A percentile compares a stretch with the other conserved stretches of the same genome.
phyloP scores from a whole-genome alignment of 2,329 filamentous ascomycete species.

The Emergomyces africanus region DNA sequence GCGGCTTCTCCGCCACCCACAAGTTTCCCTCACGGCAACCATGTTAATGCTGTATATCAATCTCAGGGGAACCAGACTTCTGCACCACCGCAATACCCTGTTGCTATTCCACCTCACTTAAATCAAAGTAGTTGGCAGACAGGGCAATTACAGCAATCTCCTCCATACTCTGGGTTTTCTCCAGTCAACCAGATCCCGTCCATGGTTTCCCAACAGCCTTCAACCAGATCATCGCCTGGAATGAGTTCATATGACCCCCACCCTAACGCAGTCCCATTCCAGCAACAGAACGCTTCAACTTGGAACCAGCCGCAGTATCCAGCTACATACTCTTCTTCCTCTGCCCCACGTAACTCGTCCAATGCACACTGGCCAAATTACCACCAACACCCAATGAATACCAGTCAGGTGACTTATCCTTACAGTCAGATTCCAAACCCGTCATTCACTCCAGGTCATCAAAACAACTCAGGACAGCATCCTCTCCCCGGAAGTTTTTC shows the following conservation, averaged over 20 bases:
- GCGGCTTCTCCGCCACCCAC: slow-evolving; percentile 18
- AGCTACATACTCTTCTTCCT: slow-evolving; percentile 12
- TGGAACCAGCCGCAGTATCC: slow-evolving; percentile 25
- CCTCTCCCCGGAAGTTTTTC: slow-evolving; percentile 75
- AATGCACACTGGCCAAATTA: slow-evolving; percentile 28
- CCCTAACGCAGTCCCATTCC: slow-evolving; percentile 21
- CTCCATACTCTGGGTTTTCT: slow-evolving; percentile 26
- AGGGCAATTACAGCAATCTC: slow-evolving; percentile 21
- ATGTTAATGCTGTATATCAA: slow-evolving; percentile 21
- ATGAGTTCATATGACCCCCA: slow-evolving; percentile 25
- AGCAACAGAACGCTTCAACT: slow-evolving; percentile 17
- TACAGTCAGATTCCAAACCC: slow-evolving; percentile 68
- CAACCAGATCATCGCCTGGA: slow-evolving; percentile 25
- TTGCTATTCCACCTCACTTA: slow-evolving; percentile 24
- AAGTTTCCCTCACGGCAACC: slow-evolving; percentile 18
- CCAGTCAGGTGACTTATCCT: slow-evolving; percentile 47
- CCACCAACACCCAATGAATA: slow-evolving; percentile 22
- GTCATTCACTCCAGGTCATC: slow-evolving; percentile 42
- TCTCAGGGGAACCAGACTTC: slow-evolving; percentile 20
- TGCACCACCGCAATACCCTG: slow-evolving; percentile 23
- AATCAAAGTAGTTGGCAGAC: slow-evolving; percentile 24
- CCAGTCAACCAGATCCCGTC: slow-evolving; percentile 26
- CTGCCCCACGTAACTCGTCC: slow-evolving; percentile 27
- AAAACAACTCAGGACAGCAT: slow-evolving; percentile 64
- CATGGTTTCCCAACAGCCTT: slow-evolving; percentile 24